These are phyloP conservation scores for Aureoboletus auriporus DNA, from an alignment of 768 basidiomycete species.

Conservation along the genomic window DNA sequence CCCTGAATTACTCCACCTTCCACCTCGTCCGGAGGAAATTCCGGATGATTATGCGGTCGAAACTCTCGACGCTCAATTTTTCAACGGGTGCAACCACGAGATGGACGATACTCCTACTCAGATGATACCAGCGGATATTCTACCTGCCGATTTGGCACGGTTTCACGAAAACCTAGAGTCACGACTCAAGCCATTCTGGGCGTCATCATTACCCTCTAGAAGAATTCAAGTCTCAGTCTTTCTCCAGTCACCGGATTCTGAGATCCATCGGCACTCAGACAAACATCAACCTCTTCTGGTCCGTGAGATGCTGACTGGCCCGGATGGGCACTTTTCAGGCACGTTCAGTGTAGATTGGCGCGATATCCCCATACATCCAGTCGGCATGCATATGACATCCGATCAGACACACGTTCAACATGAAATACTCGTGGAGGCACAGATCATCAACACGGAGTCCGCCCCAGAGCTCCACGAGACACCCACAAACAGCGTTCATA, in stretches of 20 bases:
- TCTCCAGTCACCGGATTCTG: slow-evolving; percentile 22
- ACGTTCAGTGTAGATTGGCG: slow-evolving; percentile 68
- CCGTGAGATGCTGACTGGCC: slow-evolving; percentile 50
- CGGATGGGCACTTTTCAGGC: slow-evolving; percentile 72
- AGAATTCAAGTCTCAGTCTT: slow-evolving; percentile 62
- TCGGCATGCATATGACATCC: slow-evolving; percentile 53
- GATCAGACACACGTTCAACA: slow-evolving; percentile 38
- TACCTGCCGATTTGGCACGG: slow-evolving; percentile 39
- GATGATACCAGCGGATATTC: slow-evolving; percentile 18
- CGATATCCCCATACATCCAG: slow-evolving; percentile 57
- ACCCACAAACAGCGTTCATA: slow-evolving; percentile 23
- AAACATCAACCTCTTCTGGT: slow-evolving; percentile 44
- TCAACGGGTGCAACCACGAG: slow-evolving; percentile 20
- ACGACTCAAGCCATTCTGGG: slow-evolving; percentile 80
- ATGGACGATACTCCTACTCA: slow-evolving; percentile 13
- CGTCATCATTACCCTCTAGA: slow-evolving; percentile 61
- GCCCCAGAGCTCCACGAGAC: slow-evolving; percentile 36
- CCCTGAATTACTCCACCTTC: slow-evolving; percentile 34
- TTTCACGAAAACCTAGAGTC: slow-evolving; percentile 74
- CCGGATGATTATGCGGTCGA: slow-evolving; percentile 55
- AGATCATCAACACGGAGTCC: slow-evolving; percentile 40
- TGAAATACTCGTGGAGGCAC: slow-evolving; percentile 54
- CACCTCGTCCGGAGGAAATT: slow-evolving; percentile 58
- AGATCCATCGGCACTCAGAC: slow-evolving; percentile 15
- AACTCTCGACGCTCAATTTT: slow-evolving; percentile 52